Base-by-base conservation (phyloP, 1,284 basidiomycete genomes). In the Sphagnurus paluster region DNA sequence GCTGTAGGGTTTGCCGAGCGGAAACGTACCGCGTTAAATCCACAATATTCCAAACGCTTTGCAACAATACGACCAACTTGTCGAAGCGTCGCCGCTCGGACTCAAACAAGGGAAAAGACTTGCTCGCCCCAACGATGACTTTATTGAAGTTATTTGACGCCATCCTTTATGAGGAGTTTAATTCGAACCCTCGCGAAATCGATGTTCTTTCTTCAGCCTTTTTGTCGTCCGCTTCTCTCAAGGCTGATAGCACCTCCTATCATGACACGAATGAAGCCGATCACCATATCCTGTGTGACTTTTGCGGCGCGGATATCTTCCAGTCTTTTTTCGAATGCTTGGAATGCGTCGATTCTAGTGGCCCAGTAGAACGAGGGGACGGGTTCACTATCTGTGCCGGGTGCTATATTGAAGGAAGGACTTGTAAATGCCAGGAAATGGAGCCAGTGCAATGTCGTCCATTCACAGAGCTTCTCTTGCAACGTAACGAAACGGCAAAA, bases 371-470 rank as follows among this genome's bases (percentile, higher is more conserved):
- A 39, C 39, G 25, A 28, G 75, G 69, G 2, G 71, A 72, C 51
- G 75, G 74, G n/a, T 64, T 80, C 46, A 59, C 75, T 20, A 61
- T 87, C 4, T 90, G 88, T 58, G 66, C 84, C 0, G 69, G 70
- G n/a, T 90, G 87, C 62, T 90, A 83, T 55, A 74, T 76, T 7
- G 87, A 90, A 58, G 88, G 88, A 8, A 75, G 87, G 20, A 75
- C 70, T 13, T 90, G 87, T 56, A 54, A 44, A 28, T 90, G 88
- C 56, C 63, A 59, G 32, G 40, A 44, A 9, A 86, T 89, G 86
- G 50, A 63, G 8, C 77, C 84, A 0, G 68, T 71, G 41, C 84
- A 87, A 56, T 74, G 69, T 53, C 73, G 75, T 30, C 65, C 71
- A 13, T 69, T 68, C 42, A 48, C 63, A 1, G 50, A 66, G 9